Evolutionary conservation across 2,329 filamentous ascomycete species (phyloP), one percentile per base, ranked within the genome.

Genomic region (Penicillium hesseltinei): DNA sequence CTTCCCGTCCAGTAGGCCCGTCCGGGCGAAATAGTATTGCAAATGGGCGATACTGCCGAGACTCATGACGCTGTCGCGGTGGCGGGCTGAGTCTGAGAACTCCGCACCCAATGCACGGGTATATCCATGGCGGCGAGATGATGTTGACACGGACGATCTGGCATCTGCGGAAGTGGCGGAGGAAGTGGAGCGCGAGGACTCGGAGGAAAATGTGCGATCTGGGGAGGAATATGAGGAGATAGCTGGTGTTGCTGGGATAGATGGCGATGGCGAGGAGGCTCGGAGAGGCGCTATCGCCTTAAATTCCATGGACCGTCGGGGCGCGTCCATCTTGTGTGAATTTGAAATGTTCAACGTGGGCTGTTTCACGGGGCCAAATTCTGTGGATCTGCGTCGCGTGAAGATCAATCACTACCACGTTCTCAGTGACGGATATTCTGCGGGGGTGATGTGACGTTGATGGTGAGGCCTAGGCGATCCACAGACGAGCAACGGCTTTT

Each of bases 1-100:
- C 73, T 97, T 97, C 56, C 93, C 92, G 70, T 99, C 94, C 50
- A 99, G 78, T 62, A 99, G 78, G 6, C 94, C 94, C 0, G 94
- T 99, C 58, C 94, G 84, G 36, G 94, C 93, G 78, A 99, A 99
- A 77, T 97, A 99, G 77, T 97, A 96, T 75, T 99, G 94, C 70
- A 99, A 80, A 78, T 99, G 94, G 55, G 92, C 91, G 68, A 99
- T 99, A 75, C 92, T 97, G 54, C 94, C 94, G 61, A 99, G 78
- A 70, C 91, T 96, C 85, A 97, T 88, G 63, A 99, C 94, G 71
- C 92, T 97, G 74, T 99, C 93, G 62, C 94, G 84, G 50, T 91
- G 91, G 71, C 87, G 87, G 46, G 94, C 94, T 56, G 92, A 97
- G 58, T 90, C 89, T 27, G 94, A 91, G 73, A 97, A 99, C 69